A percentile compares a stretch with the other conserved stretches of the same genome.
Conservation (phyloP, 2,329 filamentous ascomycete genomes). For the Thielaviopsis populi region DNA sequence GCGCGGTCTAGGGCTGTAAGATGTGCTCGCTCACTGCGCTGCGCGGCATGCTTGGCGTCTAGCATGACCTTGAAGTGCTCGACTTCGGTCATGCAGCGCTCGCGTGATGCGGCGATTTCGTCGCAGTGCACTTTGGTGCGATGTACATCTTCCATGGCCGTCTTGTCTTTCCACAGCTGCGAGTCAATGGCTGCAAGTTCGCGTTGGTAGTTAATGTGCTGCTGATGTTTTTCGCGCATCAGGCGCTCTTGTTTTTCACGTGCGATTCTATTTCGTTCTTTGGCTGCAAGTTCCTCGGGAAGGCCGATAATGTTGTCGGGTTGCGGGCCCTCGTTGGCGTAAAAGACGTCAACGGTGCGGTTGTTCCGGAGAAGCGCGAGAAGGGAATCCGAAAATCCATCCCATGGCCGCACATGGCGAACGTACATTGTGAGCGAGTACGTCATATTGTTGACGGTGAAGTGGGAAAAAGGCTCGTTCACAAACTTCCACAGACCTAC, state of each 20-base stretch:
- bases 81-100: conserved; percentile 35
- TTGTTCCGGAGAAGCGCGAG: conserved; percentile 36
- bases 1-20: conserved; percentile 18
- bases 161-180: conserved; percentile 34
- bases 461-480: conserved; percentile 44
- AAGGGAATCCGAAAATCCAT: conserved; percentile 23
- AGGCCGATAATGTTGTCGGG: conserved; percentile 38
- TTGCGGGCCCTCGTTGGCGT: conserved; percentile 38
- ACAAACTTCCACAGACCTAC: conserved; percentile 49
- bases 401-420: conserved; percentile 27
- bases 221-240: conserved; percentile 35
- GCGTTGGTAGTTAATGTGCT: conserved; percentile 33
- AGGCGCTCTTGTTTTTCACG: conserved; percentile 31
- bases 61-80: conserved; percentile 26
- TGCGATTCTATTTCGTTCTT: conserved; percentile 36
- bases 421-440: conserved; percentile 54
- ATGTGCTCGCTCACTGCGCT: conserved; percentile 20
- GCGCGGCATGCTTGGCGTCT: conserved; percentile 22
- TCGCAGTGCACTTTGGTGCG: conserved; percentile 32
- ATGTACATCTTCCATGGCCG: conserved; percentile 37
- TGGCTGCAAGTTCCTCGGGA: conserved; percentile 33
- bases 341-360: conserved; percentile 38
- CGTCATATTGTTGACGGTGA: conserved; percentile 35
- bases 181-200: conserved; percentile 38
- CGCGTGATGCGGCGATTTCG: conserved; percentile 31